A percentile compares a stretch with the other conserved stretches of the same genome.
phyloP scores from a whole-genome alignment of 1,139 yeast genomes.

The Candida anutae region DNA sequence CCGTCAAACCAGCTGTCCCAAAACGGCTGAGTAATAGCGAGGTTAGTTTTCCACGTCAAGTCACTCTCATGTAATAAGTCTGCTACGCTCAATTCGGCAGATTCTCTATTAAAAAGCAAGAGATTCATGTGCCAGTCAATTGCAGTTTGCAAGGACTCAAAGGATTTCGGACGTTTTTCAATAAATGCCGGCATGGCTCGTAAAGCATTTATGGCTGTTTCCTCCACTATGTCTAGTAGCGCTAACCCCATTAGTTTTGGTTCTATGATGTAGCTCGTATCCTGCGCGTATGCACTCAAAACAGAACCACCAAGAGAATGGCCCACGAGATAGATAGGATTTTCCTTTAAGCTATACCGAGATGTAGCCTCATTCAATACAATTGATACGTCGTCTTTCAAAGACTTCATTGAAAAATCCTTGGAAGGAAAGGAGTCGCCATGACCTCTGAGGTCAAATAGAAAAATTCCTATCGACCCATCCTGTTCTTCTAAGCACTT shows the following conservation, averaged over 20 bases:
- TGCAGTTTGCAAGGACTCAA: constrained; percentile 48
- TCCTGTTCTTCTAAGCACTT: constrained; percentile 8
- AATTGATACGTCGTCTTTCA: constrained; percentile 50
- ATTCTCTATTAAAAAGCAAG: constrained; percentile 46
- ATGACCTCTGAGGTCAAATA: constrained; percentile 82
- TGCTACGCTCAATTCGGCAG: constrained; percentile 78
- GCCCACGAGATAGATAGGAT: constrained; percentile 52
- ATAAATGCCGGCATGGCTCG: constrained; percentile 60
- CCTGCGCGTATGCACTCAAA: constrained; percentile 39
- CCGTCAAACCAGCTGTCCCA: constrained; percentile 83
- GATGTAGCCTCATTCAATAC: constrained; percentile 34
- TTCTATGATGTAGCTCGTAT: constrained; percentile 6
- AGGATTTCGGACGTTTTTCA: constrained; percentile 50
- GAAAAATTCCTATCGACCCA: constrained; percentile 47
- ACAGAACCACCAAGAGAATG: constrained; percentile 93
- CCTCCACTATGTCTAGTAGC: constrained; percentile 90
- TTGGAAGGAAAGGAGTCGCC: constrained; percentile 34
- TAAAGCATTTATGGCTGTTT: constrained; percentile 71
- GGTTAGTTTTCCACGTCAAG: constrained; percentile 56
- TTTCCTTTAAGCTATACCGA: constrained; percentile 8
- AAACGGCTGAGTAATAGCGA: constrained; percentile 49
- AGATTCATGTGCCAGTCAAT: constrained; percentile 74
- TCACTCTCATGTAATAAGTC: constrained; percentile 33
- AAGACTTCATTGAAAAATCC: constrained; percentile 42
- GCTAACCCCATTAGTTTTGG: constrained; percentile 51